Evolutionary conservation across 2,329 filamentous ascomycete species (phyloP).

Genomic region (Penicillium oxalicum): DNA sequence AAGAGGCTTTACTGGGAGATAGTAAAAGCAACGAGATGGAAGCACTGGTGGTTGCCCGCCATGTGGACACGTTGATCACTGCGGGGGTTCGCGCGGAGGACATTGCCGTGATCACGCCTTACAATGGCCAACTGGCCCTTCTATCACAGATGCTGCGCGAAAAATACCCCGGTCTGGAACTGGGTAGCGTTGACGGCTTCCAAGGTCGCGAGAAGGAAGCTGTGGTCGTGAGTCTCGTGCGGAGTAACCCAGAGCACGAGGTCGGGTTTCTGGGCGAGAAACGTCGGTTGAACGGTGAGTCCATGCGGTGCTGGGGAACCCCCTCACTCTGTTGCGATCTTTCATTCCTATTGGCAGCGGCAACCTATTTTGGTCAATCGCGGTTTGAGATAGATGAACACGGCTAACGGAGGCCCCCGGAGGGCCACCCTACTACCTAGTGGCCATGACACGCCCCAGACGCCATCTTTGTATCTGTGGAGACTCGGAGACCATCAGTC

Average conservation of each 20-base stretch:
- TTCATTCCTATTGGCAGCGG: background rate
- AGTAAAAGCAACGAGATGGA: conserved; percentile 94
- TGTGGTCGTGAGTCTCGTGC: conserved; percentile 85
- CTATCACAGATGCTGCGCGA: conserved; percentile 73
- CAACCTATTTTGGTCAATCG: background rate
- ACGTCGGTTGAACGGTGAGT: conserved; percentile 80
- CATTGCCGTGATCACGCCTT: conserved; percentile 90
- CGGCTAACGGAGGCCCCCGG: conserved; percentile 8
- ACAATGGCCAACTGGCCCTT: conserved; percentile 85
- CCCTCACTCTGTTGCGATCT: background rate
- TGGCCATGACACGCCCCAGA: conserved; percentile 94
- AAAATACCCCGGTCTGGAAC: conserved; percentile 73
- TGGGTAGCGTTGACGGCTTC: conserved; percentile 96
- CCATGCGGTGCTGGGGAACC: too few relatives aligned
- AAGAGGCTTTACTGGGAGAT: conserved; percentile 54
- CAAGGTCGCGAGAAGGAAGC: conserved; percentile 97
- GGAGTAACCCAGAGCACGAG: conserved; percentile 79
- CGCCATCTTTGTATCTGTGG: conserved; percentile 86
- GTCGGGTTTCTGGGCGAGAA: conserved; percentile 93
- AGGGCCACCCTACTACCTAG: conserved; percentile 43
- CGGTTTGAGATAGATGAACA: background rate
- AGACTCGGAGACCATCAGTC: conserved; percentile 86
- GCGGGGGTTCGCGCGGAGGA: conserved; percentile 76
- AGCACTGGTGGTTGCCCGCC: conserved; percentile 69
- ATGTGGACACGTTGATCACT: conserved; percentile 69